These are phyloP conservation scores for Aspergillus sojae DNA, from an alignment of 2,329 filamentous ascomycete genomes.

Conservation along the genomic window DNA sequence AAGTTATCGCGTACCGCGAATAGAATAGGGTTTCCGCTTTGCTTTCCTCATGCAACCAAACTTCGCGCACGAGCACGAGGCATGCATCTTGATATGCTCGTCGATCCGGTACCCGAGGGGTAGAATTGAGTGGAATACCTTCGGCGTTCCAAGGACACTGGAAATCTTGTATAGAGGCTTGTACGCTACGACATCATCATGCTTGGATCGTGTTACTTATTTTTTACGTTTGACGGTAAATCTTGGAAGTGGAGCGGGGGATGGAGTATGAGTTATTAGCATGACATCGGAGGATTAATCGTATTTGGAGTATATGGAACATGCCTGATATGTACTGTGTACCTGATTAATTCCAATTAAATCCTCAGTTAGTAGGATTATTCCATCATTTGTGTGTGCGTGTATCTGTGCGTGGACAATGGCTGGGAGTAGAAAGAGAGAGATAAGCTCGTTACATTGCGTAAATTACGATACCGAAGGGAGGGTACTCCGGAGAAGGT, in stretches of 20 bases:
- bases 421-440: neutral
- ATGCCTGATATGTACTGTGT: neutral
- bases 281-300: neutral
- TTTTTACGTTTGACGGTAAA: neutral
- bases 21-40: conserved; percentile 9
- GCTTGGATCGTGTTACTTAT: neutral
- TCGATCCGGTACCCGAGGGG: conserved; percentile 6
- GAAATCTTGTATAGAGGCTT: neutral
- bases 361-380: neutral
- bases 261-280: neutral
- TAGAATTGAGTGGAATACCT: conserved; percentile 12
- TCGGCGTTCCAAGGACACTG: conserved; percentile 1
- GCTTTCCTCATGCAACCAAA: conserved; percentile 5
- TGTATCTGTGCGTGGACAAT: neutral
- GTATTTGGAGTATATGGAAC: neutral
- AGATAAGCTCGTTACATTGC: conserved; percentile 2
- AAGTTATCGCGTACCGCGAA: conserved; percentile 20
- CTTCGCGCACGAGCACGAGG: conserved; percentile 19
- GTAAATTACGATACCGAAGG: conserved; percentile 9
- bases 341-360: neutral
- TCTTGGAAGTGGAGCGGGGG: neutral
- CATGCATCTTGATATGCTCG: conserved; percentile 18
- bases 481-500: neutral
- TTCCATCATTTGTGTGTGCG: neutral
- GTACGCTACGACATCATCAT: neutral